Base-by-base conservation (phyloP, 176 grass and related monocot genomes). In the Cenchrus fungigraminus region DNA sequence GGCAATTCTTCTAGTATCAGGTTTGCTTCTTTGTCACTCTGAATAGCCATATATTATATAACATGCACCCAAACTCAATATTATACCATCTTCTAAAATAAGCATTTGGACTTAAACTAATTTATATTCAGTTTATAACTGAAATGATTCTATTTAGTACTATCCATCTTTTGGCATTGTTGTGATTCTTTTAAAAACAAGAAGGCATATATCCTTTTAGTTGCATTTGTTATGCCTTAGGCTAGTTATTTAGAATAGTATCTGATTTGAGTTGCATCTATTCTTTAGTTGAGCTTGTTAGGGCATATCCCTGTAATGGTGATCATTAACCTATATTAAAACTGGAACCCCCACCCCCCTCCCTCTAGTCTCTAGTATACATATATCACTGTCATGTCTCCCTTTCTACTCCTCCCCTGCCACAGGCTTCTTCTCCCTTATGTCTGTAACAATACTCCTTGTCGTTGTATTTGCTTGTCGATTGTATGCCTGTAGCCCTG, bases 1-100 rank as follows among this genome's bases (percentile, higher is more conserved):
- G 94, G 91, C 58, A 97, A 97, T 79, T 85, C 94, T 88, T 97
- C 94, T 87, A 91, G 94, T 86, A 97, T 97, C 86, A 97, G 91
- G 94, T 97, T 79, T 4, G 50, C 11, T 56, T 68, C 51, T 22
- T 81, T 40, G 7, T 51, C 78, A 53, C 4, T 81, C 8, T n/a
- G 20, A 13, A 10, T 82, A 47, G 14, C 20, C 11, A 4, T 84
- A 4, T 71, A 17, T n/a, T 16, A 34, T 49, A 62, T 15, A 55
- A 71, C 11, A 61, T 77, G 65, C 17, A 49, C 5, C 22, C 10
- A 72, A 1, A 43, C 25, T 25, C 25, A 65, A 29, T 25, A 56
- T 46, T 54, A 8, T 81, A 71, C 49, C 78, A 54, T 73, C 28
- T 71, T 63, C 10, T 78, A 22, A 15, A 51, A 50, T 8, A 28